Percentiles rank a stretch among this genome's conserved stretches.
Conservation (phyloP, 1,284 basidiomycete species). For the Garcileccinum viscosum region DNA sequence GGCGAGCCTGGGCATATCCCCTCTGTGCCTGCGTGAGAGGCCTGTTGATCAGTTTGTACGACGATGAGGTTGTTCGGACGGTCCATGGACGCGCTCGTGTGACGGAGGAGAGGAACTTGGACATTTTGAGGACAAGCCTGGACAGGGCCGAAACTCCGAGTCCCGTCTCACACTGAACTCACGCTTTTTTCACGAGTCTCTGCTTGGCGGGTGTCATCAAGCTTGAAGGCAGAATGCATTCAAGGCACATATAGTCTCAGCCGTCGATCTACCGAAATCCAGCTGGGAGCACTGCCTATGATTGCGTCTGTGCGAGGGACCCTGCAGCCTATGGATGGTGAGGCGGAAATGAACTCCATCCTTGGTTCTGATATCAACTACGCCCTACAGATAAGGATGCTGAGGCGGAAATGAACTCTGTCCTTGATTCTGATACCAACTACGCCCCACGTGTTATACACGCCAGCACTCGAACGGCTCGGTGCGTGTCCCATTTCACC, state of each 20-base stretch:
- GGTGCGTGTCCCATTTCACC: not conserved
- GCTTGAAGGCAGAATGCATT: not conserved
- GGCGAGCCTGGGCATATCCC: conserved; percentile 30
- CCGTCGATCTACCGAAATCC: too few species aligned
- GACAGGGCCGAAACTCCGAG: not conserved
- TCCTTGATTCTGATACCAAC: not conserved
- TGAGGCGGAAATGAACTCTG: not conserved
- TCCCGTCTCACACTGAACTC: not conserved
- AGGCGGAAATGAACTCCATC: not conserved
- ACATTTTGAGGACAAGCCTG: conserved; percentile 23
- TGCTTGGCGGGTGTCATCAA: not conserved
- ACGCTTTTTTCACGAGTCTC: not conserved
- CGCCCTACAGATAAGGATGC: not conserved
- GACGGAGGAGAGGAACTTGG: conserved; percentile 24
- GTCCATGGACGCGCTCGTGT: conserved; percentile 24
- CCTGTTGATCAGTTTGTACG: not conserved
- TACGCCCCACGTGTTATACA: not conserved
- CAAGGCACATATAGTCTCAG: not conserved
- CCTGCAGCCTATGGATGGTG: too few species aligned
- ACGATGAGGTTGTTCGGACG: conserved; percentile 11
- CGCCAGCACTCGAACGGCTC: not conserved
- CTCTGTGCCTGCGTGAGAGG: conserved; percentile 11
- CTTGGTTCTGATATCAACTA: not conserved
- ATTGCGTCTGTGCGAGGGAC: too few species aligned
- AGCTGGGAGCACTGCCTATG: too few species aligned